Percentiles rank a stretch among this genome's conserved stretches.
phyloP scores from a whole-genome alignment of 305 asterid species.

The Nicotiana rustica region DNA sequence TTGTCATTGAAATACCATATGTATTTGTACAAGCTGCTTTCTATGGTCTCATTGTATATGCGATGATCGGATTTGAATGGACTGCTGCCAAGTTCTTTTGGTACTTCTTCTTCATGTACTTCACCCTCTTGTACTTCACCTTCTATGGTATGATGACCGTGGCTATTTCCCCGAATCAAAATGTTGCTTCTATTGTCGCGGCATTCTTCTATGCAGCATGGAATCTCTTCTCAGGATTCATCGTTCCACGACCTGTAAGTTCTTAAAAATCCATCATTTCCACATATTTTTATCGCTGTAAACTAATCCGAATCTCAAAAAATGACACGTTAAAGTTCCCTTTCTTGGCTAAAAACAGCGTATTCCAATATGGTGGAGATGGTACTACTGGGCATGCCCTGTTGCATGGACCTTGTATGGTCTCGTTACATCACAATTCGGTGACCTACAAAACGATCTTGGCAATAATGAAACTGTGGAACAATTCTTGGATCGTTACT shows the following conservation, averaged over 20 bases:
- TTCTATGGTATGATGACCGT: slow-evolving; percentile 41
- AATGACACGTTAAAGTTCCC: neutral
- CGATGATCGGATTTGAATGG: slow-evolving; percentile 40
- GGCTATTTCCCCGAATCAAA: slow-evolving; percentile 37
- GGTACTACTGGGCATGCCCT: slow-evolving; percentile 39
- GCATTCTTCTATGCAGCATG: slow-evolving; percentile 37
- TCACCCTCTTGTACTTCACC: slow-evolving; percentile 36
- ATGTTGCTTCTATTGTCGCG: slow-evolving; percentile 34
- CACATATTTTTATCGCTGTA: neutral
- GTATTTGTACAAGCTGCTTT: slow-evolving; percentile 29
- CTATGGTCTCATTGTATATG: slow-evolving; percentile 32
- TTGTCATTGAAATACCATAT: slow-evolving; percentile 36
- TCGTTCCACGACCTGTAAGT: slow-evolving; percentile 41
- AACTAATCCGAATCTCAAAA: neutral
- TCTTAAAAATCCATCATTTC: neutral
- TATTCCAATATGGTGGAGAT: slow-evolving; percentile 42
- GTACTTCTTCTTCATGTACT: slow-evolving; percentile 36
- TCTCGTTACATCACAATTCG: slow-evolving; percentile 36
- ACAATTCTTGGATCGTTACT: slow-evolving; percentile 27
- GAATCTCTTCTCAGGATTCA: slow-evolving; percentile 41
- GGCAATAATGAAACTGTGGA: slow-evolving; percentile 23
- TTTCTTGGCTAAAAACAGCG: slow-evolving; percentile 18
- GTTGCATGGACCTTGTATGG: slow-evolving; percentile 38
- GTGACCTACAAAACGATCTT: slow-evolving; percentile 29
- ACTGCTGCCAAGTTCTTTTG: slow-evolving; percentile 36